These are phyloP conservation scores for Pneumocystis jirovecii DNA, from an alignment of 1,139 yeast species.

Conservation along the genomic window DNA sequence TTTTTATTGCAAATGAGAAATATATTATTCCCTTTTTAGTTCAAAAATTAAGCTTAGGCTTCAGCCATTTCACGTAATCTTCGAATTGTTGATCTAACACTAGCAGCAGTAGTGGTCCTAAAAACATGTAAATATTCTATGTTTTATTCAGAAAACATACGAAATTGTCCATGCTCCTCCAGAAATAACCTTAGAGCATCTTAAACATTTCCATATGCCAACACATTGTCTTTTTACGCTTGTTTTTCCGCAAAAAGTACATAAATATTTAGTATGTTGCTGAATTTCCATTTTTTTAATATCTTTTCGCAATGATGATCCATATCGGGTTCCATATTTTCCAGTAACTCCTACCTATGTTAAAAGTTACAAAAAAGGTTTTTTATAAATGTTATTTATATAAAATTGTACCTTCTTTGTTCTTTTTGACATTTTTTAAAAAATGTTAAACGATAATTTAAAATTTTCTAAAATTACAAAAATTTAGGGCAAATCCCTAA, in stretches of 20 bases:
- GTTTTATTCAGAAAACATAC: constrained; percentile 13
- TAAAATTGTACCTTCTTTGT: background rate
- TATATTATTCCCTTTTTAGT: constrained; percentile 8
- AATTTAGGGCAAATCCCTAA: background rate
- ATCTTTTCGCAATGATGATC: constrained; percentile 99
- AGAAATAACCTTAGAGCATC: constrained; percentile 93
- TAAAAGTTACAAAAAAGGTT: background rate
- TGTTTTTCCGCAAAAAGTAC: constrained; percentile 99
- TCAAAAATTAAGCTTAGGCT: constrained; percentile 42
- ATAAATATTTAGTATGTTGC: constrained; percentile 96
- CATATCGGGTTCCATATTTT: constrained; percentile 13
- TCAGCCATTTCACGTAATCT: constrained; percentile 99
- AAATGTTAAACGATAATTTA: background rate
- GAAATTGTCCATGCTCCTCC: constrained; percentile 99
- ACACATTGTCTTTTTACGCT: constrained; percentile 94
- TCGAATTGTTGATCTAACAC: constrained; percentile 99
- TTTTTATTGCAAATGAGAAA: background rate
- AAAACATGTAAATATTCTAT: background rate
- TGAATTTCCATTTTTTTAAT: constrained; percentile 92
- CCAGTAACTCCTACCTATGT: background rate
- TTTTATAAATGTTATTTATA: background rate
- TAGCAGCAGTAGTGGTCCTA: constrained; percentile 95
- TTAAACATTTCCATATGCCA: constrained; percentile 97
- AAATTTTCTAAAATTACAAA: background rate
- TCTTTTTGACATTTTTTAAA: background rate